Percentiles rank a stretch among this genome's conserved stretches.
phyloP scores from a whole-genome alignment of 2,329 filamentous ascomycete species.

The Xylariales sp. region DNA sequence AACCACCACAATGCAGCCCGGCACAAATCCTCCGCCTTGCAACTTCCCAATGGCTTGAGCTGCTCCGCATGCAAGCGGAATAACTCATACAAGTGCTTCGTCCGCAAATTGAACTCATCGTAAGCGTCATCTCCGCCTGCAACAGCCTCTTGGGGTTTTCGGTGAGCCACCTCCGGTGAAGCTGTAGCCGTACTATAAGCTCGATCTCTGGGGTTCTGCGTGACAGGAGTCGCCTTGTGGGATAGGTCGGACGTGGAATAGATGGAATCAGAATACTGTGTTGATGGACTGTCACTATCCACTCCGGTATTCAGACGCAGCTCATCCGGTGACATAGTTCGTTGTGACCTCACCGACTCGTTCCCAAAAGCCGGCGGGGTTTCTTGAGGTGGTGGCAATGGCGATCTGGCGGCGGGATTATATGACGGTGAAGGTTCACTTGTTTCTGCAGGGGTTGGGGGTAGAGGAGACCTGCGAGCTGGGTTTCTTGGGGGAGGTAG shows the following conservation, averaged over 20 bases:
- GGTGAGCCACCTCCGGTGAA: conserved; percentile 22
- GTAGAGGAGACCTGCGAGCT: conserved; percentile 15
- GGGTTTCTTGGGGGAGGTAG: conserved; percentile 14
- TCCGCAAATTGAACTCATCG: conserved; percentile 63
- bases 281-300: conserved; percentile 19
- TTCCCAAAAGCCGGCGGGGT: conserved; percentile 17
- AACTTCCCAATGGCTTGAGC: conserved; percentile 59
- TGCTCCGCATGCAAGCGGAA: conserved; percentile 76
- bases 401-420: conserved; percentile 7
- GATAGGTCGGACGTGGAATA: conserved; percentile 24
- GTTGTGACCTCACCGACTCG: conserved; percentile 14
- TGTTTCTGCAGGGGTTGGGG: conserved; percentile 9
- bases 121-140: conserved; percentile 48
- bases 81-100: conserved; percentile 68
- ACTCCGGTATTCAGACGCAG: conserved; percentile 15
- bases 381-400: conserved; percentile 14
- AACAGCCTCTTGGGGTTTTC: conserved; percentile 36
- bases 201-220: conserved; percentile 16
- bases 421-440: background rate
- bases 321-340: conserved; percentile 20
- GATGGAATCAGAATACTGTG: conserved; percentile 19
- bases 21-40: conserved; percentile 62
- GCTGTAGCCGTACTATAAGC: conserved; percentile 1
- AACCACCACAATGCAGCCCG: conserved; percentile 87
- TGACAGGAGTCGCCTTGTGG: conserved; percentile 22